A percentile compares a stretch with the other conserved stretches of the same genome.
Conservation (phyloP, 2,329 filamentous ascomycete species). For the Penicillium paneum region DNA sequence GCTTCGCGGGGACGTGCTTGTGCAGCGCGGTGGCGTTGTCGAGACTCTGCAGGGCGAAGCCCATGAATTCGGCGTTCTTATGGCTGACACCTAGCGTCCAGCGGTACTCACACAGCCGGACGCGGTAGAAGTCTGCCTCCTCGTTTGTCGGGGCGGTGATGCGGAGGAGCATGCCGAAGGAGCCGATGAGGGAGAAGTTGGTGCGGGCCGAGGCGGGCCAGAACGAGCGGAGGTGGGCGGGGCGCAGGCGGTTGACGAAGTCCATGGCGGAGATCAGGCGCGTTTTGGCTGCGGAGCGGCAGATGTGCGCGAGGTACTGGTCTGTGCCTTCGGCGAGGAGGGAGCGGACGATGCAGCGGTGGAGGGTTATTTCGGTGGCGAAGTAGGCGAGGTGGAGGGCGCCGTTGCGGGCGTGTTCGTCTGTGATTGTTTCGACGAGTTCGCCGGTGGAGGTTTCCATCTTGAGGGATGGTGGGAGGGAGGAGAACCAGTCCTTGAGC, state of each 20-base stretch:
- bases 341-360: conserved; percentile 84
- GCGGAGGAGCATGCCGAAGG: conserved; percentile 86
- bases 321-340: conserved; percentile 61
- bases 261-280: conserved; percentile 95
- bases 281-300: conserved; percentile 88
- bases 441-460: conserved; percentile 48
- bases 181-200: conserved; percentile 92
- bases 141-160: conserved; percentile 82
- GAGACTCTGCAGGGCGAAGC: conserved; percentile 73
- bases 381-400: conserved; percentile 91
- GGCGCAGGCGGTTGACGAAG: conserved; percentile 88
- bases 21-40: conserved; percentile 68
- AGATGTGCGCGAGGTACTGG: conserved; percentile 84
- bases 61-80: conserved; percentile 58
- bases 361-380: conserved; percentile 88
- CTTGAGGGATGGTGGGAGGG: conserved; percentile 47
- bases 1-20: conserved; percentile 69
- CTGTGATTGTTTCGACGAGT: conserved; percentile 42
- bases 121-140: conserved; percentile 88
- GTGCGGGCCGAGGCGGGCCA: conserved; percentile 59
- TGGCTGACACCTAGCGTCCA: conserved; percentile 90
- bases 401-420: conserved; percentile 50
- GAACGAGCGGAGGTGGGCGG: conserved; percentile 81
- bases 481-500: conserved; percentile 53
- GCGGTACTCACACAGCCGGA: conserved; percentile 80